phyloP scores from a whole-genome alignment of 2,329 filamentous ascomycete genomes.

The Exserohilum turcica region DNA sequence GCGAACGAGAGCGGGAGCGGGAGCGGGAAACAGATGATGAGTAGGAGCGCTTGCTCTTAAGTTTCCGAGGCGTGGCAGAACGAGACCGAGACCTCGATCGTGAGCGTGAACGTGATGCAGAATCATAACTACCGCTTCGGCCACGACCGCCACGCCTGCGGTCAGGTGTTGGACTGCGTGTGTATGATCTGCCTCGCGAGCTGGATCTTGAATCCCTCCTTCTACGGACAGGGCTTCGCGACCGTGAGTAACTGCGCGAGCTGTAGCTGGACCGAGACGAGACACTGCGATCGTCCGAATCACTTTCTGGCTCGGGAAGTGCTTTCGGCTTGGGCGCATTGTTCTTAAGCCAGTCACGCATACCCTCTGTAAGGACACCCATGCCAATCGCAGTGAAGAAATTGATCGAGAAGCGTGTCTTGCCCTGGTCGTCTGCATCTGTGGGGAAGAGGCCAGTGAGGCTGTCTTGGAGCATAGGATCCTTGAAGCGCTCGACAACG shows the following conservation, averaged over 20 bases:
- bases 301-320: constrained; percentile 42
- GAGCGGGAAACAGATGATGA: constrained; percentile 27
- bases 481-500: constrained; percentile 78
- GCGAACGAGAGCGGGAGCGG: constrained; percentile 30
- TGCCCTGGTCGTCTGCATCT: constrained; percentile 77
- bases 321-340: constrained; percentile 79
- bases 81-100: no score
- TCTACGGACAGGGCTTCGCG: constrained; percentile 28
- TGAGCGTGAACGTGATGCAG: constrained; percentile 28
- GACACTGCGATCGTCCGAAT: constrained; percentile 40
- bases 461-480: constrained; percentile 71
- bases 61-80: constrained; percentile 30
- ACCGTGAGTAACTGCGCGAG: constrained; percentile 35
- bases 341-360: constrained; percentile 89
- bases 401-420: constrained; percentile 97
- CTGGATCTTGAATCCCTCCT: constrained; percentile 31
- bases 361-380: constrained; percentile 90
- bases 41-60: constrained; percentile 25
- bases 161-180: constrained; percentile 34
- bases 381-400: constrained; percentile 99
- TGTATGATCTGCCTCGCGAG: constrained; percentile 38
- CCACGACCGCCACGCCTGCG: constrained; percentile 29
- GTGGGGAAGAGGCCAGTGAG: constrained; percentile 87
- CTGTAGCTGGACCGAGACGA: constrained; percentile 44
- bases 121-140: constrained; percentile 27